phyloP scores from a whole-genome alignment of 2,329 filamentous ascomycete genomes.

The Fusarium globosum region DNA sequence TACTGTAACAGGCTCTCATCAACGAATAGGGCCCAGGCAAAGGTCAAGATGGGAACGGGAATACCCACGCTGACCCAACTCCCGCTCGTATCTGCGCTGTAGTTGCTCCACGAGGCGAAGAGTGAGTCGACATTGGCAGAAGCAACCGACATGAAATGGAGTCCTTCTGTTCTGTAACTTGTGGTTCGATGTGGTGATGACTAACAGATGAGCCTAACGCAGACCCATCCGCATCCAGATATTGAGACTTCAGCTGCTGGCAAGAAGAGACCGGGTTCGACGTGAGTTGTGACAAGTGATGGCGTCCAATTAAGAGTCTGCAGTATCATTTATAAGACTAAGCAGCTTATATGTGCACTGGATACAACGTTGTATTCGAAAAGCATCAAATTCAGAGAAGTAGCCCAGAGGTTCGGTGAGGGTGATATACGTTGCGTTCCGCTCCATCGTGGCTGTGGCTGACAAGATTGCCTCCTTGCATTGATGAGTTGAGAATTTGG shows the following conservation, averaged over 20 bases:
- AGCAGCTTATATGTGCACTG: neutral
- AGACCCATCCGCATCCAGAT: neutral
- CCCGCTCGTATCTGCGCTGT: constrained; percentile 33
- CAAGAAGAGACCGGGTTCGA: neutral
- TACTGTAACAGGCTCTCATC: constrained; percentile 14
- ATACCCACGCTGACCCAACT: constrained; percentile 2
- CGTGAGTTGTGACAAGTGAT: constrained; percentile 7
- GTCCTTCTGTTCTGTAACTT: neutral
- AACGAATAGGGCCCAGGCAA: constrained; percentile 21
- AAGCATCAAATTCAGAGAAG: neutral
- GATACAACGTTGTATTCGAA: constrained; percentile 32
- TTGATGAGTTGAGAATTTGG: neutral
- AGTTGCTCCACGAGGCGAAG: neutral
- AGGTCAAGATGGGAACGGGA: constrained; percentile 5
- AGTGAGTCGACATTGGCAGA: constrained; percentile 7
- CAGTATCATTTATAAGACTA: neutral
- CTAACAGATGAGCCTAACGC: neutral
- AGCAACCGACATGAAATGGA: neutral
- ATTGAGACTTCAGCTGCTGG: constrained; percentile 1
- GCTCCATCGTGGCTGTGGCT: constrained; percentile 38
- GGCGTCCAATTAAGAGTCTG: neutral
- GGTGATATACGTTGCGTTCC: constrained; percentile 14
- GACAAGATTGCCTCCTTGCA: constrained; percentile 31
- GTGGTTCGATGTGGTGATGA: constrained; percentile 11
- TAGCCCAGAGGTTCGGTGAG: neutral